These are phyloP conservation scores for Stephania japonica DNA, from an alignment of 164 flowering plant genomes.

Conservation along the genomic window DNA sequence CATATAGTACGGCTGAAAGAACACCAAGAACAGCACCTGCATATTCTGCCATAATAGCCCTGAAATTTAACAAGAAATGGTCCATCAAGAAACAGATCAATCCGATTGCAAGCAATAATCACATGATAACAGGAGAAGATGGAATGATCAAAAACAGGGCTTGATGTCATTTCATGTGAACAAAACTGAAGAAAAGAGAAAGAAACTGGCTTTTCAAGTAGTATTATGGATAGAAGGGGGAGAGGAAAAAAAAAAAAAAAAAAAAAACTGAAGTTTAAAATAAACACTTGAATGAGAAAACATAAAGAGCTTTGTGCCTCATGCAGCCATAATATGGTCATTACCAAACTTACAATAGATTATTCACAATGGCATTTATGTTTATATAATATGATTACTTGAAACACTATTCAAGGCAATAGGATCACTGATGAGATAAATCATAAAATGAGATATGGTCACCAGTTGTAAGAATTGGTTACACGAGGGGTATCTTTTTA, in stretches of 20 bases:
- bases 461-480: too few relatives aligned
- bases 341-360: too few relatives aligned
- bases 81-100: slow-evolving; percentile 3
- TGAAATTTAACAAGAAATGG: slow-evolving; percentile 28
- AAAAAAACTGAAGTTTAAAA: background rate
- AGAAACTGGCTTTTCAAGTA: background rate
- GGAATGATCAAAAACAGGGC: background rate
- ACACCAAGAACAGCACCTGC: slow-evolving; percentile 99
- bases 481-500: too few relatives aligned
- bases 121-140: background rate
- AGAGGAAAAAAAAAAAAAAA: background rate
- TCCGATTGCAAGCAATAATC: background rate
- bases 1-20: slow-evolving; percentile 74
- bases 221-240: background rate
- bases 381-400: too few relatives aligned
- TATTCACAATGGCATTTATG: too few relatives aligned
- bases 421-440: background rate
- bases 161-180: background rate
- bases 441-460: background rate
- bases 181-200: too few relatives aligned
- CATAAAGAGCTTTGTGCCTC: too few relatives aligned
- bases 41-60: slow-evolving; percentile 89
- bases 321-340: too few relatives aligned
- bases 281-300: background rate
- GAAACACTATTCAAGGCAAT: background rate